Base-by-base conservation (phyloP, 192 early-diverging fungal genomes). In the Obelidium mucronatum region DNA sequence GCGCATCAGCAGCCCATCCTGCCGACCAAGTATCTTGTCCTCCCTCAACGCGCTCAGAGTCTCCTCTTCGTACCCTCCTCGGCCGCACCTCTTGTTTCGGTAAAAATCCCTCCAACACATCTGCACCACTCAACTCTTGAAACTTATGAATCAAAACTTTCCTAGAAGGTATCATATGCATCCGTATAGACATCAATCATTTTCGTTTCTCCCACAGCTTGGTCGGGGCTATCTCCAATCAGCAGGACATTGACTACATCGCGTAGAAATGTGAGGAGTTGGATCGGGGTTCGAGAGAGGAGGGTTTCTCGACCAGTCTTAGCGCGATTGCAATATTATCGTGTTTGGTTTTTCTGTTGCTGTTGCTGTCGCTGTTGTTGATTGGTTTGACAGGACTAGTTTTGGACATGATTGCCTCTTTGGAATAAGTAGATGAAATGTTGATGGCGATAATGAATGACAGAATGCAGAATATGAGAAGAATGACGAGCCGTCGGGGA, bases 241-340 rank as follows among this genome's bases (percentile, higher is more conserved):
- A 88, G 31, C 40, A 86, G 68, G 1, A 85, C 30, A 55, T 87
- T 84, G n/a, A 11, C 74, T 40, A n/a, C 83, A 36, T 33, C 67
- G 44, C 34, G 40, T n/a, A 87, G 74, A 68, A 83, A 88, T 35
- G 84, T 84, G 66, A 84, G 61, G 30, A 88, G 66, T 63, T 87
- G 87, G 22, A 86, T 79, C 1, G 85, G 80, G 3, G 76, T 48
- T 17, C 86, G 60, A 39, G 80, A 37, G 22, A 76, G 65, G 1
- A 79, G 83, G 30, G 82, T 78, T 44, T 87, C 87, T 8, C 53
- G 44, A 31, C 87, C 87, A 8, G 86, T 81, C 65, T 88, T 88
- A 86, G 63, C 5, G 85, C 83, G 51, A 86, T 58, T 28, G 85
- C 85, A 40, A 81, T 65, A n/a, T 81, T 42, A 40, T 78, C 77